phyloP scores from a whole-genome alignment of 2,329 filamentous ascomycete species.

The Diaporthe longicolla region DNA sequence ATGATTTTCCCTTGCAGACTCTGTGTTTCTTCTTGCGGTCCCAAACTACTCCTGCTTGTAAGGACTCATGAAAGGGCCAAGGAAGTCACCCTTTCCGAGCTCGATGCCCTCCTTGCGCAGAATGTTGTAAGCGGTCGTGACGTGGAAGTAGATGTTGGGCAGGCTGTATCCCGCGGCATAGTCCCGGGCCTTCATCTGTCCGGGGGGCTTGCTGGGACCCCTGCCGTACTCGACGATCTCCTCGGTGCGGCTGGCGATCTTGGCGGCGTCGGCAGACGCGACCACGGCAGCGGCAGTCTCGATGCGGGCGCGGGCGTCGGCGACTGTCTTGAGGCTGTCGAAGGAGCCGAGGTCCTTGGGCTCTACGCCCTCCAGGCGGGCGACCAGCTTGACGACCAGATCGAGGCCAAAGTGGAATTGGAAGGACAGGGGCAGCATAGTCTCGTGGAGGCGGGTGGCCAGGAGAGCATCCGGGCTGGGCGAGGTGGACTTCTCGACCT shows the following conservation, averaged over 20 bases:
- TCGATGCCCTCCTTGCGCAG: constrained; percentile 17
- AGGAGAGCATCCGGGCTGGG: not conserved
- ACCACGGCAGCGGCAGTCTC: not conserved
- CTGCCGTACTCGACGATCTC: not conserved
- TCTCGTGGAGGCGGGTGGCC: not conserved
- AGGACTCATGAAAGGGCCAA: not conserved
- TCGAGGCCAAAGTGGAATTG: constrained; percentile 4
- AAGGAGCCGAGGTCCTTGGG: not conserved
- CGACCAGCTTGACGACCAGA: not conserved
- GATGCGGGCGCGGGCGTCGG: constrained; percentile 11
- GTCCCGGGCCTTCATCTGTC: constrained; percentile 1
- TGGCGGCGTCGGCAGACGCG: constrained; percentile 9
- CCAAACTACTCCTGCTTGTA: not conserved
- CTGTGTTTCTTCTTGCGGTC: too few relatives aligned
- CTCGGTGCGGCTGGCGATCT: constrained; percentile 15
- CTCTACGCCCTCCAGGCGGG: not conserved
- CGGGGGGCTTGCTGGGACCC: not conserved
- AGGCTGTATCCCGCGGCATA: constrained; percentile 9
- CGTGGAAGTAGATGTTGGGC: constrained; percentile 18
- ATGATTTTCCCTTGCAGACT: too few relatives aligned
- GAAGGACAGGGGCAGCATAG: constrained; percentile 2
- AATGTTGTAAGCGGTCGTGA: constrained; percentile 16
- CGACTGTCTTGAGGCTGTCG: constrained; percentile 8
- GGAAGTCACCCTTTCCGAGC: constrained; percentile 6
- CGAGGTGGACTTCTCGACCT: not conserved